Percentiles rank a stretch among this genome's conserved stretches.
These are phyloP conservation scores for Chloridella minuta DNA, from an alignment of 352 stramenopile species.

Conservation along the genomic window DNA sequence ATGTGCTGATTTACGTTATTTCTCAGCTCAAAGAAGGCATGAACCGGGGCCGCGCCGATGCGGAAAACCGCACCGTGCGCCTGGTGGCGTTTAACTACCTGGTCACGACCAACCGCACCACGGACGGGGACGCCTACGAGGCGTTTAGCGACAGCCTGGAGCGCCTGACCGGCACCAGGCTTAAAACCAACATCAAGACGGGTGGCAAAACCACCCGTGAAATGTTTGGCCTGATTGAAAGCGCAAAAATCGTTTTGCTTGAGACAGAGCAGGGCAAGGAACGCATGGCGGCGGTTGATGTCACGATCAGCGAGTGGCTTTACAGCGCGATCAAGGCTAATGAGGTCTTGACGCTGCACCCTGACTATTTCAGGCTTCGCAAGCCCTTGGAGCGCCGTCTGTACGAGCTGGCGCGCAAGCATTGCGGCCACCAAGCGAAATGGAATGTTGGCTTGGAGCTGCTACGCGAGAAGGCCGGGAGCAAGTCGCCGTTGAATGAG, in stretches of 20 bases:
- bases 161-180: neutral
- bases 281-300: neutral
- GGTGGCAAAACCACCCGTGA: neutral
- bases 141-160: neutral
- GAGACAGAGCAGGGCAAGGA: neutral
- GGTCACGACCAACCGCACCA: neutral
- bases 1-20: neutral
- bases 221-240: neutral
- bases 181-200: neutral
- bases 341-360: neutral
- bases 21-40: neutral
- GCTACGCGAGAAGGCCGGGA: neutral
- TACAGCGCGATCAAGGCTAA: neutral
- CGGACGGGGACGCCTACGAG: neutral
- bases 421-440: neutral
- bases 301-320: neutral
- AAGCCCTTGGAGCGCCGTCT: neutral
- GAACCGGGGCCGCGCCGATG: neutral
- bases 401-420: neutral
- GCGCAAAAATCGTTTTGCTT: neutral
- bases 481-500: neutral
- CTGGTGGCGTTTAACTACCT: neutral
- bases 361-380: neutral
- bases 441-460: neutral
- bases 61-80: neutral